These are phyloP conservation scores for Clathrus columnatus DNA, from an alignment of 768 basidiomycete genomes.

Conservation along the genomic window DNA sequence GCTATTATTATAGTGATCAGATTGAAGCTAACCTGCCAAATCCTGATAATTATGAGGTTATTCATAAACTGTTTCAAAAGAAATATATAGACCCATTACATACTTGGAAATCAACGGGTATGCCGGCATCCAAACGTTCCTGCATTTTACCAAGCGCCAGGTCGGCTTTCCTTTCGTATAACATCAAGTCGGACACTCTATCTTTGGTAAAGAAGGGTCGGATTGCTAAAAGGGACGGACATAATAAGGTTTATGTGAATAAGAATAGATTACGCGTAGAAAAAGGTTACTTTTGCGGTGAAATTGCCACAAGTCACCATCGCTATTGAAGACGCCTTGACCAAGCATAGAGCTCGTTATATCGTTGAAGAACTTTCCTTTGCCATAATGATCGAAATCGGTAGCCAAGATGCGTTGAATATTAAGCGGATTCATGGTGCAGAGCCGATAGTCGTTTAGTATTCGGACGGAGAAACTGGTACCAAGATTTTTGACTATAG, in stretches of 20 bases:
- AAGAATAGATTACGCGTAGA: too few relatives aligned
- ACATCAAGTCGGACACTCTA: constrained; percentile 1
- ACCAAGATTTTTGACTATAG: not conserved
- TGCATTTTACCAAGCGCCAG: constrained; percentile 34
- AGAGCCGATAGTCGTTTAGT: not conserved
- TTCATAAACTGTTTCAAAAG: too few relatives aligned
- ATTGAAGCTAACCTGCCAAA: constrained; percentile 3
- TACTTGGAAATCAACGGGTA: constrained; percentile 53
- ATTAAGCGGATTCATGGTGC: constrained; percentile 2
- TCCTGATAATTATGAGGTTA: not conserved
- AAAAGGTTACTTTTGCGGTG: constrained; percentile 9
- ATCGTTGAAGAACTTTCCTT: constrained; percentile 33
- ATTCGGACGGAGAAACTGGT: constrained; percentile 1
- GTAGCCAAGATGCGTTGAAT: constrained; percentile 2
- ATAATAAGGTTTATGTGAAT: too few relatives aligned
- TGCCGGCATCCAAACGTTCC: constrained; percentile 34
- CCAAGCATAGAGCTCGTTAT: constrained; percentile 50
- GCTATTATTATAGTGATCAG: too few relatives aligned
- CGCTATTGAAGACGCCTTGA: constrained; percentile 67
- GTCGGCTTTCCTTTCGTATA: constrained; percentile 4
- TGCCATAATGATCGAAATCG: constrained; percentile 3
- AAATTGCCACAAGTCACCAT: constrained; percentile 37
- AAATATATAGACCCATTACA: constrained; percentile 20
- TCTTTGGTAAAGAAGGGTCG: constrained; percentile 9
- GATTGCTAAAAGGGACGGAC: not conserved